phyloP scores from a whole-genome alignment of 306 rosid genomes.

The Canavalia gladiata region DNA sequence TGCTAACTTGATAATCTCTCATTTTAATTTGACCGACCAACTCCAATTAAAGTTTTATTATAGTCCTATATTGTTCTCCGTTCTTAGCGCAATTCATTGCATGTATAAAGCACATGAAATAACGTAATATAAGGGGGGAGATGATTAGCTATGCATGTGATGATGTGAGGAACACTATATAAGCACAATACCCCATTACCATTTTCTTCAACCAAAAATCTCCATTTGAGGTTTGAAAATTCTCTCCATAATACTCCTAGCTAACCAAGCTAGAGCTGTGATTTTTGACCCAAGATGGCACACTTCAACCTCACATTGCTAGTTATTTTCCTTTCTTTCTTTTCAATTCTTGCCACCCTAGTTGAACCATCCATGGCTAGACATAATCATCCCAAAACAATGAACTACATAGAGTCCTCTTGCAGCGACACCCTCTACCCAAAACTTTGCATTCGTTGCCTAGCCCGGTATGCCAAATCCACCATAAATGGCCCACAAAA shows the following conservation, averaged over 20 bases:
- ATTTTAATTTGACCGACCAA: conserved; percentile 39
- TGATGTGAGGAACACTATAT: conserved; percentile 39
- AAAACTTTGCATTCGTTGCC: conserved; percentile 55
- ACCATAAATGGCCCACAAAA: conserved; percentile 53
- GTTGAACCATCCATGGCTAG: conserved; percentile 40
- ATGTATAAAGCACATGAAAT: conserved; percentile 40
- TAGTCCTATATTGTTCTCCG: background rate
- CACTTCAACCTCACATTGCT: conserved; percentile 41
- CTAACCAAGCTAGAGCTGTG: background rate
- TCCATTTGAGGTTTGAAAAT: background rate
- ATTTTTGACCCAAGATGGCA: conserved; percentile 49
- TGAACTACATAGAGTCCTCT: conserved; percentile 53
- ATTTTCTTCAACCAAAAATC: conserved; percentile 30
- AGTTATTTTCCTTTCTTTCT: conserved; percentile 41
- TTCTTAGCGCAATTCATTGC: conserved; percentile 33
- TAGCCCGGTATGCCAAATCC: conserved; percentile 44
- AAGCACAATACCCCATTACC: conserved; percentile 26
- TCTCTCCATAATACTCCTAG: background rate
- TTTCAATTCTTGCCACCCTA: conserved; percentile 15
- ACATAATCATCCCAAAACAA: conserved; percentile 25
- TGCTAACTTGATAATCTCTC: background rate
- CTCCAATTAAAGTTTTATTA: background rate
- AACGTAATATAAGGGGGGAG: background rate
- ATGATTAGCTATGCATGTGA: conserved; percentile 33
- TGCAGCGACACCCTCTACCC: conserved; percentile 63